Percentiles rank a stretch among this genome's conserved stretches.
Evolutionary conservation across 2,329 filamentous ascomycete species (phyloP).

Genomic region (Dactylonectria macrodidyma): DNA sequence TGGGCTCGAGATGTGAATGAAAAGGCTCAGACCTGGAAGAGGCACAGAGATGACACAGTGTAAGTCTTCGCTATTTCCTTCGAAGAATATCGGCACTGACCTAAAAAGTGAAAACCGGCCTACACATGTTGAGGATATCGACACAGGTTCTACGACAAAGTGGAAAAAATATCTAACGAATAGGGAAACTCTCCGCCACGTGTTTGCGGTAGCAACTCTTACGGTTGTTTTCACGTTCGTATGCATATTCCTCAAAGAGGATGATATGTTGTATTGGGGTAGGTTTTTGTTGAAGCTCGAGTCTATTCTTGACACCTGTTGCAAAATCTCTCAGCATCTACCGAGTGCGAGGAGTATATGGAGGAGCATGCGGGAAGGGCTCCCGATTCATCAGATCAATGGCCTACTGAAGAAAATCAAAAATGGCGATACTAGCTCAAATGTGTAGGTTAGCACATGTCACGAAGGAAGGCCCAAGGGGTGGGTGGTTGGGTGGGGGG

Average conservation of each 20-base stretch:
- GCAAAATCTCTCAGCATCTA: slow-evolving; percentile 4
- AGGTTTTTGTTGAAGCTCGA: background rate
- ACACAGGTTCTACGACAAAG: background rate
- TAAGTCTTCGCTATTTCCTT: background rate
- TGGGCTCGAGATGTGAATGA: background rate
- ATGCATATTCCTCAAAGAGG: background rate
- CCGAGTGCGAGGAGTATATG: slow-evolving; percentile 10
- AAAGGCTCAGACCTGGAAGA: background rate
- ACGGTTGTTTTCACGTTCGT: background rate
- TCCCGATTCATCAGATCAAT: too few relatives aligned
- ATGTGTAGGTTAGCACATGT: too few relatives aligned
- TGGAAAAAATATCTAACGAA: background rate
- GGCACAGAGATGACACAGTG: background rate
- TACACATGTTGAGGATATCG: background rate
- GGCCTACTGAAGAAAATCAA: too few relatives aligned
- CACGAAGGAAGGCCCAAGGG: too few relatives aligned
- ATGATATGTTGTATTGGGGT: background rate
- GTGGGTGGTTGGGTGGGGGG: too few relatives aligned
- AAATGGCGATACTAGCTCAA: too few relatives aligned
- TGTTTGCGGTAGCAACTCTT: background rate
- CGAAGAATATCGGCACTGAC: background rate
- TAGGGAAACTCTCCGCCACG: background rate
- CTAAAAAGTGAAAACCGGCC: background rate
- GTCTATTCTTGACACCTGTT: background rate
- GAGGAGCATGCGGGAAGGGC: slow-evolving; percentile 9